A percentile compares a stretch with the other conserved stretches of the same genome.
These are phyloP conservation scores for sweet orange (Citrus sinensis) DNA, from an alignment of 345 rosid genomes.

Conservation along the genomic window DNA sequence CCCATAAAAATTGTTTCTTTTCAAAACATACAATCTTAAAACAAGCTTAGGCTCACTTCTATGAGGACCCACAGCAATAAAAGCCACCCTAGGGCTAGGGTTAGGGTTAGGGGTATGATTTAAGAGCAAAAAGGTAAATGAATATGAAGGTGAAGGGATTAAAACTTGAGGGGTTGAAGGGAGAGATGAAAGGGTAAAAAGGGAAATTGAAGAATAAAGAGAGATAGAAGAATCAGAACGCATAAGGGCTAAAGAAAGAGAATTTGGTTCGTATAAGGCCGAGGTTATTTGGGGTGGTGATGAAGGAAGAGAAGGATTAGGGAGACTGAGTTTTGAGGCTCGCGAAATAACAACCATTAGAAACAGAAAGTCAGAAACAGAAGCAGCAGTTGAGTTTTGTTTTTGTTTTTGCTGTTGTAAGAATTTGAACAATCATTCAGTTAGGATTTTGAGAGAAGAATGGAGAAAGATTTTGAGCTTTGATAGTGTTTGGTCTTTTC, in stretches of 20 bases:
- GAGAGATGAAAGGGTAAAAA: slow-evolving; percentile 26
- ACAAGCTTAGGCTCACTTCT: slow-evolving; percentile 57
- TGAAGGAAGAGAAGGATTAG: slow-evolving; percentile 32
- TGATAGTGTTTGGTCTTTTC: background rate
- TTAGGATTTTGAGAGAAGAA: background rate
- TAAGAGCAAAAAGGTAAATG: slow-evolving; percentile 25
- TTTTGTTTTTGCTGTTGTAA: background rate
- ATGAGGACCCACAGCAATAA: slow-evolving; percentile 52
- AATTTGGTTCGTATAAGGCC: slow-evolving; percentile 57
- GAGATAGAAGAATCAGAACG: slow-evolving; percentile 66
- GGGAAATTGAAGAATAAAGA: slow-evolving; percentile 48
- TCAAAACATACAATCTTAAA: slow-evolving; percentile 43
- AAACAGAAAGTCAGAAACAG: background rate
- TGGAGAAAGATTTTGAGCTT: background rate
- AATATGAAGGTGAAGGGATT: slow-evolving; percentile 30
- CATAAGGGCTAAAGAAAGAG: slow-evolving; percentile 61
- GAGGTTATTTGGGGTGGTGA: slow-evolving; percentile 39
- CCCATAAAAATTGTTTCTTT: slow-evolving; percentile 32
- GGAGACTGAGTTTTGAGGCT: slow-evolving; percentile 42
- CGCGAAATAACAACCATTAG: slow-evolving; percentile 41
- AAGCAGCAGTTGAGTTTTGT: background rate
- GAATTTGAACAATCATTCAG: background rate
- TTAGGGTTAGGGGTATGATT: slow-evolving; percentile 3
- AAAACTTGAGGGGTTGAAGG: slow-evolving; percentile 30
- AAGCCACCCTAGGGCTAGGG: slow-evolving; percentile 39